Base-by-base conservation (phyloP, 768 basidiomycete species). In the Terana coerulea region DNA sequence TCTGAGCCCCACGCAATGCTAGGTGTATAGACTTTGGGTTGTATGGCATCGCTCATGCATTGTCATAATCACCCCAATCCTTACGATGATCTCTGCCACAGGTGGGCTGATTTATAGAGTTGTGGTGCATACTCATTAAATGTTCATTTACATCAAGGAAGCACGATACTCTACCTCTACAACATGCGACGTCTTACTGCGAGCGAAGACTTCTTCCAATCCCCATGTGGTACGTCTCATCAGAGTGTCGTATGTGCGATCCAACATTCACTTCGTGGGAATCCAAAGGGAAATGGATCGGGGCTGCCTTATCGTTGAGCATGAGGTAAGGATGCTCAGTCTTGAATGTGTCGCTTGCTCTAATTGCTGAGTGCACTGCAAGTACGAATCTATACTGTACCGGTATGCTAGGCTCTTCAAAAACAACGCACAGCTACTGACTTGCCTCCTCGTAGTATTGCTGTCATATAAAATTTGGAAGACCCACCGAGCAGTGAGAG, bases 331-430 rank as follows among this genome's bases (percentile, higher is more conserved):
- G 17, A n/a, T n/a, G n/a, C n/a, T 21, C 42, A 10, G 4, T 7
- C 11, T 10, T 7, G 19, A 17, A 43, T 26, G 4, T 8, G 12
- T 26, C 26, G 11, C 7, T 6, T 5, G 7, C 17, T 14, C 24
- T 24, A 22, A 4, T 43, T 24, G 8, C 42, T 29, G 25, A 25
- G 19, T 8, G 10, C 3, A n/a, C 15, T 5, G 15, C 24, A 43
- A n/a, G 42, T 29, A 43, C 42, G 3, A 43, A 43, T 43, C 5
- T 25, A n/a, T 43, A 43, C 26, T 43, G 42, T 28, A 43, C 42
- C 26, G 42, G 42, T 43, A 3, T 5, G 26, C 42, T 28, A 11
- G 3, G n/a, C 26, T n/a, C 11, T 3, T 17, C 6, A 6, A 5
- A 5, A 15, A 28, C 4, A 17, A 3, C 14, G 5, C 9, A 5